Percentiles rank a stretch among this genome's conserved stretches.
Evolutionary conservation across 495 filamentous ascomycete species (phyloP).

Genomic region (Cercophora sp.): DNA sequence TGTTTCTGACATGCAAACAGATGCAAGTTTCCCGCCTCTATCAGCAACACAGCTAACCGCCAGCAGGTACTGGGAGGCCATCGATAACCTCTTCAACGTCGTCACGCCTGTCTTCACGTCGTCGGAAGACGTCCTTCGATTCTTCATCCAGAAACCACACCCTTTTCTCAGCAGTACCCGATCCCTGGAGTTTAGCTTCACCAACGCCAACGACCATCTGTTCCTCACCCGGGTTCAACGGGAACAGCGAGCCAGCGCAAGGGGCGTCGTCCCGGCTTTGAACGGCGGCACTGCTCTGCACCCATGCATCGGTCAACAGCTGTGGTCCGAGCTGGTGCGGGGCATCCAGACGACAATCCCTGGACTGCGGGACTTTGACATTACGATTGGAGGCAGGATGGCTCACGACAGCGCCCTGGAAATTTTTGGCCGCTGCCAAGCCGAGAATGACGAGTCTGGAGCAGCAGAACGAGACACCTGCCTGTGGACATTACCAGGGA

Average conservation of each 20-base stretch:
- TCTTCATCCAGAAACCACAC: constrained; percentile 21
- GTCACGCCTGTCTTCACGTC: constrained; percentile 25
- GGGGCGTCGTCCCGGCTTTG: too few relatives aligned
- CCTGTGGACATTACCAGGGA: constrained; percentile 15
- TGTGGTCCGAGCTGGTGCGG: constrained; percentile 10
- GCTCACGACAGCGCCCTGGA: background rate
- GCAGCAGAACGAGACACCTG: background rate
- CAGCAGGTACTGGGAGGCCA: constrained; percentile 23
- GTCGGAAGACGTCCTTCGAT: constrained; percentile 20
- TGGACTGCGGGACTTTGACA: constrained; percentile 13
- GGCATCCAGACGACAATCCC: constrained; percentile 1
- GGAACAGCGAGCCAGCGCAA: background rate
- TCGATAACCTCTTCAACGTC: constrained; percentile 19
- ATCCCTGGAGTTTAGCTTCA: constrained; percentile 20
- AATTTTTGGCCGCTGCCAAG: background rate
- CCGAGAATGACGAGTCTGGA: background rate
- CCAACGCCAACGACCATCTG: constrained; percentile 21
- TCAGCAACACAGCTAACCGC: background rate
- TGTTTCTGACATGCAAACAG: constrained; percentile 26
- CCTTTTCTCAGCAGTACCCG: constrained; percentile 14
- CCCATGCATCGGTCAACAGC: constrained; percentile 6
- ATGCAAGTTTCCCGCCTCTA: constrained; percentile 14
- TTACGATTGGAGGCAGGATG: constrained; percentile 12
- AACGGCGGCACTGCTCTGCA: background rate
- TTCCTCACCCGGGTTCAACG: constrained; percentile 13